These are phyloP conservation scores for Polyporus arcularius DNA, from an alignment of 768 basidiomycete genomes.

Conservation along the genomic window DNA sequence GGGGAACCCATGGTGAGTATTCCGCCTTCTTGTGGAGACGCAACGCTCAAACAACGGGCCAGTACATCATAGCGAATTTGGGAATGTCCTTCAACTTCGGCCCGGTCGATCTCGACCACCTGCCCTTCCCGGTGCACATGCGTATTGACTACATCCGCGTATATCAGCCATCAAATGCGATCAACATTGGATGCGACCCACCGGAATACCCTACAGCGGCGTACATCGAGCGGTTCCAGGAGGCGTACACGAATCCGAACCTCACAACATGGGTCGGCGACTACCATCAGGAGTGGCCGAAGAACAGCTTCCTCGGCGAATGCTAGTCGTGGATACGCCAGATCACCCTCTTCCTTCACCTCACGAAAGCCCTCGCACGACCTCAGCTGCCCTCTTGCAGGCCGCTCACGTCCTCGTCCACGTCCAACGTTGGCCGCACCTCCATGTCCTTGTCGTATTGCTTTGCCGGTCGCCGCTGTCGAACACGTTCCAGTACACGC, in stretches of 20 bases:
- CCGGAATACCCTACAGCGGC: conserved; percentile 71
- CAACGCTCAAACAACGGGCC: neutral
- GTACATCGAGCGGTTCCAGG: conserved; percentile 75
- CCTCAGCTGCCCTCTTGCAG: neutral
- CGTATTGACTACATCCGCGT: conserved; percentile 87
- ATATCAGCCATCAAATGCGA: conserved; percentile 71
- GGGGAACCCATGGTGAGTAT: conserved; percentile 81
- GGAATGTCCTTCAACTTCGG: conserved; percentile 86
- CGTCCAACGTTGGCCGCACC: neutral
- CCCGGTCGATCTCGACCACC: conserved; percentile 64
- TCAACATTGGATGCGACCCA: conserved; percentile 88
- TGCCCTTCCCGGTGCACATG: conserved; percentile 76
- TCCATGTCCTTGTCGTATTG: neutral
- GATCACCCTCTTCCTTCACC: conserved; percentile 12
- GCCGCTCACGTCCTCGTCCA: neutral
- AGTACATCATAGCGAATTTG: conserved; percentile 86
- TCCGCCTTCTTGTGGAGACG: neutral
- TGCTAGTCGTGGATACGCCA: conserved; percentile 40
- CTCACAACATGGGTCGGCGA: conserved; percentile 73
- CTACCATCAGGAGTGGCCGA: conserved; percentile 68
- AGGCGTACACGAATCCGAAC: conserved; percentile 84
- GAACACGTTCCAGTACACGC: neutral
- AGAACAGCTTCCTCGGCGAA: conserved; percentile 58
- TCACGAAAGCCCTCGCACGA: neutral
- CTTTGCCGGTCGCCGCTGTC: neutral